Evolutionary conservation across 2,329 filamentous ascomycete genomes (phyloP).

Genomic region (Beauveria bassiana): DNA sequence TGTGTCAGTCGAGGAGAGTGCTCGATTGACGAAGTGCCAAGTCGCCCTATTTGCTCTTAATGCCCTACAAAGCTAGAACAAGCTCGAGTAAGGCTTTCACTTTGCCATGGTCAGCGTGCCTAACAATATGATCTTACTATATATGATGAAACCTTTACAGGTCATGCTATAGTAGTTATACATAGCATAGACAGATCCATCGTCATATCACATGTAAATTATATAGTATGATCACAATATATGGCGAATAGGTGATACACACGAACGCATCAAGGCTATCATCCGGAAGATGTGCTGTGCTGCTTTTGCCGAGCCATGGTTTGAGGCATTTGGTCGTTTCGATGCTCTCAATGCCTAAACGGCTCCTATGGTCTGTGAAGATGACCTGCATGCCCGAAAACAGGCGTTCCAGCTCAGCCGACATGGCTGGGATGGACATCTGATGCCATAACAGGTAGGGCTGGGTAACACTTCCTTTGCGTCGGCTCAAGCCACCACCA

Average conservation of each 20-base stretch:
- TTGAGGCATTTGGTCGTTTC: conserved; percentile 12
- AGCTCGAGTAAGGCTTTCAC: too few species aligned
- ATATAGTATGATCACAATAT: neutral
- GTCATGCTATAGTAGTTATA: neutral
- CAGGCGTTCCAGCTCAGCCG: conserved; percentile 12
- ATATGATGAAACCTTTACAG: neutral
- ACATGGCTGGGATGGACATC: conserved; percentile 10
- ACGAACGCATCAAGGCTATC: neutral
- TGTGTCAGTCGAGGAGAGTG: neutral
- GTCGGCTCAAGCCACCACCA: conserved; percentile 2
- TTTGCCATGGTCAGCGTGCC: neutral
- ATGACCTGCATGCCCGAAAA: conserved; percentile 11
- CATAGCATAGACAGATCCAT: neutral
- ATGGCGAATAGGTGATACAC: neutral
- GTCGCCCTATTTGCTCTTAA: neutral
- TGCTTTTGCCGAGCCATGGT: neutral
- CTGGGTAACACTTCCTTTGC: conserved; percentile 3
- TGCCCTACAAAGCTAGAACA: too few species aligned
- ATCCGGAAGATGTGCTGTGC: neutral
- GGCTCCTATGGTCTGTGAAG: conserved; percentile 10
- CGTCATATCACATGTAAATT: neutral
- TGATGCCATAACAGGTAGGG: conserved; percentile 2
- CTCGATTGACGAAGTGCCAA: neutral
- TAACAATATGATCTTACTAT: neutral
- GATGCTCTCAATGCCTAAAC: conserved; percentile 10